Base-by-base conservation (phyloP, 768 basidiomycete species). In the Suillus fuscotomentosus region DNA sequence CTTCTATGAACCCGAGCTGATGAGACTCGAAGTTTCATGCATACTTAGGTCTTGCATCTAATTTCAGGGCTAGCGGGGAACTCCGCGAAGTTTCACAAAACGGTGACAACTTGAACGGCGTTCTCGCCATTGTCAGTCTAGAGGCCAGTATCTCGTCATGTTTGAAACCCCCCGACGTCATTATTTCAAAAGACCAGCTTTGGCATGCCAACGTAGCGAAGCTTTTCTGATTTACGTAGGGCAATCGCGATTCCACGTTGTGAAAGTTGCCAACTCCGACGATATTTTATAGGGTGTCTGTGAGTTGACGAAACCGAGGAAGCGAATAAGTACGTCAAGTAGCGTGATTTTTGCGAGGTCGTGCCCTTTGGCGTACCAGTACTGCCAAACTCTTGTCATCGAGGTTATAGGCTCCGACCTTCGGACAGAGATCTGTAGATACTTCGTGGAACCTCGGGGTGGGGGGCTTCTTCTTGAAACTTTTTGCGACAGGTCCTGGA, bases 331-430 rank as follows among this genome's bases (percentile, higher is more conserved):
- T 15, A 36, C 8, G 20, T n/a, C n/a, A 41, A 17, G 9, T n/a
- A 51, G 14, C 6, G 31, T 47, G 9, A 53, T 45, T 34, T 45
- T 60, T 64, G 61, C 60, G 48, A 71, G 10, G 65, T 74, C 7
- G 47, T 69, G 68, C 69, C 24, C 57, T 75, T 5, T 70, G 71
- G 71, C 64, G 73, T 67, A 70, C 41, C 68, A 68, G 59, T 62
- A 71, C 11, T 65, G 65, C 13, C 27, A 69, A 75, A 34, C 9
- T 34, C 17, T 54, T 42, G 56, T 70, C n/a, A 34, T 71, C 20
- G 65, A 73, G 17, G 62, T 68, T 9, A 64, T 66, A 2, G 68
- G 73, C 1, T 73, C 71, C 65, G 70, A 72, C 63, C 66, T 66
- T 27, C 61, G 63, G 14, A 70, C 56, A 72, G 68, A 6, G 65